Percentiles rank a stretch among this genome's conserved stretches.
Conservation (phyloP, 2,329 filamentous ascomycete genomes). For the Xylariales sp. region DNA sequence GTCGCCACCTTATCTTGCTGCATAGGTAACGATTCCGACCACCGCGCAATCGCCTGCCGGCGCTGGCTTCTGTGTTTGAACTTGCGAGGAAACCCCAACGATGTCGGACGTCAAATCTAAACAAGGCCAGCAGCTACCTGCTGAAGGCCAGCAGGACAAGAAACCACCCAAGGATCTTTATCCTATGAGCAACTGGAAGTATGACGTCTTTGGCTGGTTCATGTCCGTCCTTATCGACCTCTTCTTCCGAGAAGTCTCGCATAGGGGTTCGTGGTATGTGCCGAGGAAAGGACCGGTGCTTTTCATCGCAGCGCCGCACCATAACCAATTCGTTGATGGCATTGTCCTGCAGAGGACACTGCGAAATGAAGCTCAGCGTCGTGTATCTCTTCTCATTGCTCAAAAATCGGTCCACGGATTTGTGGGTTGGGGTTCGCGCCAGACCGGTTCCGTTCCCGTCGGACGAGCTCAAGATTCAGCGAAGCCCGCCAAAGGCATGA, state of each 20-base stretch:
- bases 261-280: conserved; percentile 90
- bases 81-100: too few species aligned
- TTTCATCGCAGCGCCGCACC: conserved; percentile 94
- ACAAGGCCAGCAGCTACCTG: conserved; percentile 6
- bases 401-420: conserved; percentile 95
- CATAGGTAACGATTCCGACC: too few species aligned
- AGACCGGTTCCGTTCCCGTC: conserved; percentile 89
- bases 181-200: conserved; percentile 69
- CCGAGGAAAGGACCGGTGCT: conserved; percentile 85
- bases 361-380: conserved; percentile 78
- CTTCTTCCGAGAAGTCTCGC: conserved; percentile 97
- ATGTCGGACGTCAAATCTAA: conserved; percentile 11
- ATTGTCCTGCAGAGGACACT: conserved; percentile 89
- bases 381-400: conserved; percentile 88
- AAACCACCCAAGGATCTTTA: conserved; percentile 49
- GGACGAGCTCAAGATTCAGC: conserved; percentile 86
- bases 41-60: too few species aligned
- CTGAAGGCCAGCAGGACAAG: conserved; percentile 11
- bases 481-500: conserved; percentile 70
- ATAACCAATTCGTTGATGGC: conserved; percentile 95
- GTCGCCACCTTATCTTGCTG: too few species aligned
- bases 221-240: conserved; percentile 85
- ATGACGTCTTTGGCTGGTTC: conserved; percentile 72
- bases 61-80: too few species aligned
- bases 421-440: conserved; percentile 79